Evolutionary conservation across 257 asterid genomes (phyloP), one percentile per base, ranked within the genome.

Genomic region (Cynanchum wilfordii): DNA sequence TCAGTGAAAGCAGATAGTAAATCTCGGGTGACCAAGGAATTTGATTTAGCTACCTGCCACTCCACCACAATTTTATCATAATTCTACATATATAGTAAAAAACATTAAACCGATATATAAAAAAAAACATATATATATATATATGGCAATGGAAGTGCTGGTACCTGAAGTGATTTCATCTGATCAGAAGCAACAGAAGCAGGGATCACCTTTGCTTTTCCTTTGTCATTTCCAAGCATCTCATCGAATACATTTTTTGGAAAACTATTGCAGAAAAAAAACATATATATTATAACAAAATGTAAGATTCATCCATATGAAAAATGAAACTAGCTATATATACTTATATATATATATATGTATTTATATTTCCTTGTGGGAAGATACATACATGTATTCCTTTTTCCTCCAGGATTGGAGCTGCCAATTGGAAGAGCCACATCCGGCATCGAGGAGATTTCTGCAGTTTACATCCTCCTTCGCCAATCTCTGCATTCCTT

Each of bases 161-260:
- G 38, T 33, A n/a, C 38, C 47, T 7, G 11, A 42, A 7, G 47
- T 42, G 47, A 2, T 42, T 8, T 10, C 9, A 42, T 42, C 47
- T 42, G 47, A 7, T 1, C 10, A 42, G 47, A 1, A 42, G 10
- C 8, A 42, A 42, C 10, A 8, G 2, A 7, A 42, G 8, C 2
- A 8, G 1, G 11, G 11, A 0, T 8, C 47, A 7, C 47, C 47
- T 36, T 16, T 19, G 24, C 69, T 33, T 36, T 64, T 64, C 24
- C 50, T 64, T 64, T 64, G 67, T 4, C 24, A 30, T 30, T 33
- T 38, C 69, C 69, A 36, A 64, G 69, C 69, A 64, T 64, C 29
- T 64, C 69, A 20, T 19, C 27, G 10, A 64, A 64, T 64, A 64
- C 7, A 33, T 6, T 10, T 17, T 19, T 64, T 17, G 27, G 29